phyloP scores from a whole-genome alignment of 352 stramenopile genomes.

The Globisporangium polare region DNA sequence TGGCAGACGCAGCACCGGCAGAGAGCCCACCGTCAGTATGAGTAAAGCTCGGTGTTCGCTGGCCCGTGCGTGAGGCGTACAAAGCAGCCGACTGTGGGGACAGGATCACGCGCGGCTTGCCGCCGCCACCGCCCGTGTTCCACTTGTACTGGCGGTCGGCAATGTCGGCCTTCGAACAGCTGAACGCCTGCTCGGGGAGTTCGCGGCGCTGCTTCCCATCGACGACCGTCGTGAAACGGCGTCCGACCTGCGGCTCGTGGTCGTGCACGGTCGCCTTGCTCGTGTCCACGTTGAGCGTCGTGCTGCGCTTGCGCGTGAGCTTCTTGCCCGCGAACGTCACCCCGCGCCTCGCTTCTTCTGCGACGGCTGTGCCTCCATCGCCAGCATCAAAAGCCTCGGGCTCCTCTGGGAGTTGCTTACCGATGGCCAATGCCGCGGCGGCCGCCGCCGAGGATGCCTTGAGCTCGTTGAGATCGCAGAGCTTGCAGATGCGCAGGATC shows the following conservation, averaged over 20 bases:
- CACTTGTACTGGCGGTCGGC: conserved; percentile 8
- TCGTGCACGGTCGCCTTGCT: conserved; percentile 8
- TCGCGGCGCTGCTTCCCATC: conserved; percentile 9
- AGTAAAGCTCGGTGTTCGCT: not conserved
- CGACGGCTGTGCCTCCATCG: not conserved
- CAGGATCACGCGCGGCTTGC: conserved; percentile 15
- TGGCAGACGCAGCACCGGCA: not conserved
- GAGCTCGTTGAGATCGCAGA: conserved; percentile 38
- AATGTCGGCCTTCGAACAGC: conserved; percentile 18
- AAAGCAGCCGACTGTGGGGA: conserved; percentile 7
- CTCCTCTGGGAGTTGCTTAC: not conserved
- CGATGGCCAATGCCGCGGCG: not conserved
- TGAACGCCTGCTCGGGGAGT: conserved; percentile 15
- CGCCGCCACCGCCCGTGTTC: conserved; percentile 15
- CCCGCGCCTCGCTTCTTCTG: not conserved
- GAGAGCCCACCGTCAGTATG: not conserved
- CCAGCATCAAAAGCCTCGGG: not conserved
- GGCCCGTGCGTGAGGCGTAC: conserved; percentile 1
- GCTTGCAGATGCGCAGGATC: conserved; percentile 58
- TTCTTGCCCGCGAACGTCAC: not conserved
- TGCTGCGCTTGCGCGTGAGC: conserved; percentile 14
- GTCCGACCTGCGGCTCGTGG: not conserved
- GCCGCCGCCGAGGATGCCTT: conserved; percentile 17
- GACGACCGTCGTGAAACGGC: conserved; percentile 14
- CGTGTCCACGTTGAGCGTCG: conserved; percentile 15